These are phyloP conservation scores for Citrus cavaleriei DNA, from an alignment of 345 rosid species.

Conservation along the genomic window DNA sequence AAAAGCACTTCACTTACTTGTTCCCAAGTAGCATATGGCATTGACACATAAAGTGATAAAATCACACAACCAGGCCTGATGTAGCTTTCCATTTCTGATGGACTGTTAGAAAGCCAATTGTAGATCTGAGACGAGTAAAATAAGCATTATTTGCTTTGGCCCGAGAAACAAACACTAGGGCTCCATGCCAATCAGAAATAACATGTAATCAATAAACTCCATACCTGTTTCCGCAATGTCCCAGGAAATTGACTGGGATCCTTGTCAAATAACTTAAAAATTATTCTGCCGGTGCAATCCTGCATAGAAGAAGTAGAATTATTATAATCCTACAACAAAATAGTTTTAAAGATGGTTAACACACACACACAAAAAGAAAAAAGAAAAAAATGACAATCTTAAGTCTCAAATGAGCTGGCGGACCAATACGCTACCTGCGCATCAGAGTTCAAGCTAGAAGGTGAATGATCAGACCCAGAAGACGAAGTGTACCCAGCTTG, in stretches of 20 bases:
- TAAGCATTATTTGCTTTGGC: neutral
- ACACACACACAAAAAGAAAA: too few relatives aligned
- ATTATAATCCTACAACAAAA: neutral
- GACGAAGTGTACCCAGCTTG: constrained; percentile 73
- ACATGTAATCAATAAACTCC: constrained; percentile 3
- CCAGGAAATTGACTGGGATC: constrained; percentile 86
- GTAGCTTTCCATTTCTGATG: constrained; percentile 95
- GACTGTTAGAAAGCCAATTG: constrained; percentile 88
- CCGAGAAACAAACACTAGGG: neutral
- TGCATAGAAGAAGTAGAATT: constrained; percentile 20
- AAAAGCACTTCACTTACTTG: constrained; percentile 51
- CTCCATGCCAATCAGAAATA: neutral
- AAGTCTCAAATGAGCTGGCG: neutral
- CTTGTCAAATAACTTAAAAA: constrained; percentile 67
- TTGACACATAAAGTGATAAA: constrained; percentile 71
- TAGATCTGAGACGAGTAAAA: constrained; percentile 48
- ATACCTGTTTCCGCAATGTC: constrained; percentile 59
- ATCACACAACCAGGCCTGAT: constrained; percentile 94
- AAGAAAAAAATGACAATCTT: neutral
- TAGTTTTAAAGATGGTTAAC: neutral
- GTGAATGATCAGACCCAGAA: constrained; percentile 90
- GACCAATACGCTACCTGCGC: constrained; percentile 47
- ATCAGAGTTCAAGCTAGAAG: constrained; percentile 74
- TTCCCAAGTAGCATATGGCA: constrained; percentile 67
- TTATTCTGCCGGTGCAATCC: constrained; percentile 74